Percentiles rank a stretch among this genome's conserved stretches.
Conservation (phyloP, 1,139 yeast genomes). For the Cylindricascospora bacillispora region DNA sequence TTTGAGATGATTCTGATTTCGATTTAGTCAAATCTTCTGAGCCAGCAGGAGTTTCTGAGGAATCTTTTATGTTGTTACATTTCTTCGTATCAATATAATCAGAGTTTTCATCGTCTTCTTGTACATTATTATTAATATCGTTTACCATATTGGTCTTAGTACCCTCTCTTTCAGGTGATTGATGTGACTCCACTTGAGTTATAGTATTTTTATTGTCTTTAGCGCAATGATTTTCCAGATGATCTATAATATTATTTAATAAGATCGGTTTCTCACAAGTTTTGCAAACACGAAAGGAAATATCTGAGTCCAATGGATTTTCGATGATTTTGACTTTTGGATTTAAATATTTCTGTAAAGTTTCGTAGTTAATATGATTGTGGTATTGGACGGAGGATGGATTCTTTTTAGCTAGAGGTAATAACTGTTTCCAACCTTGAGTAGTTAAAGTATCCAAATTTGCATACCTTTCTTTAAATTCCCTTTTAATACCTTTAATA, state of each 20-base stretch:
- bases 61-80: constrained; percentile 8
- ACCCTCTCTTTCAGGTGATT: neutral
- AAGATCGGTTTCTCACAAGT: constrained; percentile 50
- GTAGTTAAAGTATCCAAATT: constrained; percentile 7
- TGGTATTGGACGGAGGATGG: constrained; percentile 7
- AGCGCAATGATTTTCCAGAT: constrained; percentile 29
- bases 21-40: constrained; percentile 1
- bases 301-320: constrained; percentile 32
- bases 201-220: constrained; percentile 5
- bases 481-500: constrained; percentile 14
- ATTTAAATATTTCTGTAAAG: constrained; percentile 13
- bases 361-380: constrained; percentile 8
- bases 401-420: constrained; percentile 12
- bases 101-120: constrained; percentile 2
- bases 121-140: constrained; percentile 2
- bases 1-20: constrained; percentile 1
- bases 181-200: constrained; percentile 23
- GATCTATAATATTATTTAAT: constrained; percentile 24
- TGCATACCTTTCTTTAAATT: constrained; percentile 8
- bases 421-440: constrained; percentile 15
- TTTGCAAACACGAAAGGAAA: constrained; percentile 52
- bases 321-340: constrained; percentile 21
- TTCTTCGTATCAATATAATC: constrained; percentile 7
- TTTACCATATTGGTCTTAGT: constrained; percentile 2
- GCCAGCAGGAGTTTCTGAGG: constrained; percentile 6